Base-by-base conservation (phyloP, 495 filamentous ascomycete species). In the Xanthoparmelia taractica region DNA sequence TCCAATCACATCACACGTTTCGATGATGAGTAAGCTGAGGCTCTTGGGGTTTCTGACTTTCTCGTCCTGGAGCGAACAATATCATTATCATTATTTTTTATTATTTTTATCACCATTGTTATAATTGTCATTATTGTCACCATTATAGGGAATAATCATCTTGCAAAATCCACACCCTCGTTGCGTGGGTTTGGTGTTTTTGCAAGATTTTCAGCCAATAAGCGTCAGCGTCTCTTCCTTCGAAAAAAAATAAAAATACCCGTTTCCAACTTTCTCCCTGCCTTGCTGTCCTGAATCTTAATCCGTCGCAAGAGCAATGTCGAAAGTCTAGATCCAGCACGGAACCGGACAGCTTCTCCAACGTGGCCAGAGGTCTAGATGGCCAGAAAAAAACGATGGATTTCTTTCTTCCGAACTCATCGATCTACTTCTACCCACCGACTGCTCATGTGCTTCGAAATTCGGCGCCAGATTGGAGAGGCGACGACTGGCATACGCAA, bases 401-500 rank as follows among this genome's bases (percentile, higher is more conserved):
- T n/a, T n/a, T n/a, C n/a, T n/a, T n/a, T n/a, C n/a, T n/a, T n/a
- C n/a, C n/a, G n/a, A n/a, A n/a, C n/a, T n/a, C n/a, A n/a, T n/a
- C n/a, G n/a, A n/a, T n/a, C n/a, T n/a, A n/a, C n/a, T n/a, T n/a
- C n/a, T n/a, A n/a, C n/a, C n/a, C n/a, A n/a, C n/a, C n/a, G 29
- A 18, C 27, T 33, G 13, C 29, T 17, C 11, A n/a, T n/a, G 3
- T n/a, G 29, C 8, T 54, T 25, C 1, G 17, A n/a, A 29, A 6
- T 27, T 33, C 50, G 33, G 50, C 27, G 48, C 48, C n/a, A 31
- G 17, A 8, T 52, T 10, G 25, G 50, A 54, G 15, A 54, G 15
- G 50, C 50, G 50, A 54, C 50, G 5, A 52, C 48, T 52, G 13
- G 18, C 10, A 29, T 54, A 54, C 50, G 50, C 48, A 52, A 52